A percentile compares a stretch with the other conserved stretches of the same genome.
Conservation (phyloP, 2,329 filamentous ascomycete genomes). For the Sarocladiaceae sp. region DNA sequence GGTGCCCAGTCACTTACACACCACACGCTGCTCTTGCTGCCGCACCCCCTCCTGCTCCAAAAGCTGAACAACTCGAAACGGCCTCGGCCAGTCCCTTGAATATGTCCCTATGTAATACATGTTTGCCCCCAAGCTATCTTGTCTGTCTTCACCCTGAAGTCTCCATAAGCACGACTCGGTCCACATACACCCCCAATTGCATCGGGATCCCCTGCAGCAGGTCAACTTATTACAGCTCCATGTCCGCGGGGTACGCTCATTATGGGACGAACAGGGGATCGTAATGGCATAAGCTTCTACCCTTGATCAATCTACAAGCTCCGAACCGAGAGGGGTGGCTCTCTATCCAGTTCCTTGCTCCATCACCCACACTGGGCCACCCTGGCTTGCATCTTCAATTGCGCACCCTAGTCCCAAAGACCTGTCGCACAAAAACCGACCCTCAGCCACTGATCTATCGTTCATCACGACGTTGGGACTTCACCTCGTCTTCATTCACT, state of each 20-base stretch:
- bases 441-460: constrained; percentile 7
- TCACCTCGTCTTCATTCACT: not conserved
- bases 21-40: not conserved
- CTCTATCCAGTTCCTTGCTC: constrained; percentile 5
- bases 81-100: not conserved
- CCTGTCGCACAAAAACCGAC: constrained; percentile 11
- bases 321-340: constrained; percentile 9
- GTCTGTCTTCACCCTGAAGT: not conserved
- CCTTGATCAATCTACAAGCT: constrained; percentile 10
- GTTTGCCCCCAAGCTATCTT: not conserved
- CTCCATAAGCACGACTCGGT: constrained; percentile 6
- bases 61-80: constrained; percentile 2
- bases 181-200: not conserved
- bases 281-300: constrained; percentile 10
- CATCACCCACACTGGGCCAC: constrained; percentile 8
- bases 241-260: constrained; percentile 9
- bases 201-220: constrained; percentile 6
- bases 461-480: not conserved
- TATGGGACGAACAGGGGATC: constrained; percentile 10
- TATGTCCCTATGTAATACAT: not conserved
- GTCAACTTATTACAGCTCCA: constrained; percentile 5
- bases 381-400: constrained; percentile 10
- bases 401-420: constrained; percentile 5
- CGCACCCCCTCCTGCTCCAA: constrained; percentile 1
- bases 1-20: constrained; percentile 4